A percentile compares a stretch with the other conserved stretches of the same genome.
These are phyloP conservation scores for Citrullus amarus DNA, from an alignment of 306 rosid species.

Conservation along the genomic window DNA sequence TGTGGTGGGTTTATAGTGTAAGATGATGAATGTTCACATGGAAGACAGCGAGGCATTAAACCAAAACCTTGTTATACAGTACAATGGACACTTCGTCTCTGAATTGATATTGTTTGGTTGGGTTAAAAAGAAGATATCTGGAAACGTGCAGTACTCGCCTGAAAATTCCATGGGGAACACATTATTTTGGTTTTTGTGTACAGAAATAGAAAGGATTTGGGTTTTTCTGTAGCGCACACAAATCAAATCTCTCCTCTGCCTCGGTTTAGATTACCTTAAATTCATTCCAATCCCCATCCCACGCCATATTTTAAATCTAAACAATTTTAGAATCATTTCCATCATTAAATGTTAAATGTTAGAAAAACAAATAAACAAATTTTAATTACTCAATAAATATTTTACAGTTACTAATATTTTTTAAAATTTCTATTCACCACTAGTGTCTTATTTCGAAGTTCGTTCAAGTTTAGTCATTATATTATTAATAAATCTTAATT, in stretches of 20 bases:
- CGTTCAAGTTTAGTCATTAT: no score
- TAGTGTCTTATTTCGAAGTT: no score
- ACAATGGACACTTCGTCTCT: neutral
- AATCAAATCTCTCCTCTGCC: neutral
- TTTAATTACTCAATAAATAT: no score
- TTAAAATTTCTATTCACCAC: no score
- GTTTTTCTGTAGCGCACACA: neutral
- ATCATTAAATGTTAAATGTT: no score
- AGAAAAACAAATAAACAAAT: no score
- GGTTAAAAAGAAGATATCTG: neutral
- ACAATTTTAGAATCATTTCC: no score
- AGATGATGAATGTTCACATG: conserved; percentile 61
- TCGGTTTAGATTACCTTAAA: no score
- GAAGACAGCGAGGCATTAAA: conserved; percentile 65
- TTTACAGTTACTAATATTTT: no score
- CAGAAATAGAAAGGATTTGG: conserved; percentile 1
- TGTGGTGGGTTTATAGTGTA: conserved; percentile 24
- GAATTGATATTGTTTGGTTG: neutral
- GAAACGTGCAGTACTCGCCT: conserved; percentile 10
- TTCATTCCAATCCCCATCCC: no score
- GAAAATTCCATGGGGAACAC: neutral
- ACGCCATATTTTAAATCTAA: no score
- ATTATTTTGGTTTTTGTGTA: conserved; percentile 8
- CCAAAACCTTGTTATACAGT: conserved; percentile 22
- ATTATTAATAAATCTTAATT: no score